phyloP scores from a whole-genome alignment of 2,329 filamentous ascomycete genomes.

The Cercospora brassicicola region DNA sequence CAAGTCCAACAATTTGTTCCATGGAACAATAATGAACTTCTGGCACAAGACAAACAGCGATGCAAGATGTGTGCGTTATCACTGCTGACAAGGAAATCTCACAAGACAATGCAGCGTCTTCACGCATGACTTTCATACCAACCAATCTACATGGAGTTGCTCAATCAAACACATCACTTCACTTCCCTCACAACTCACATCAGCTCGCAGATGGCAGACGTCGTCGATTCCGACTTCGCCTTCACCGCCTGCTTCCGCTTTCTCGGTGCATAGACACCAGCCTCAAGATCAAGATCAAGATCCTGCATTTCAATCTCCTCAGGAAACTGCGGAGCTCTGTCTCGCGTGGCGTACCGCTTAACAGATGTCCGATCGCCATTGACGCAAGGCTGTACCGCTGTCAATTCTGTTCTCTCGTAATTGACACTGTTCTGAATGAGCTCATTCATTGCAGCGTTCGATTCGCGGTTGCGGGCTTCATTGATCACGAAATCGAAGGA shows the following conservation, averaged over 20 bases:
- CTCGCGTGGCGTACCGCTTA: neutral
- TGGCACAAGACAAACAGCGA: neutral
- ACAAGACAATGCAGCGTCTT: neutral
- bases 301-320: conserved; percentile 1
- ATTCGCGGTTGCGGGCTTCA: conserved; percentile 8
- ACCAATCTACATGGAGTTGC: neutral
- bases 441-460: conserved; percentile 7
- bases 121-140: neutral
- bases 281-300: neutral
- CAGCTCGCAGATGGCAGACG: neutral
- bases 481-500: conserved; percentile 19
- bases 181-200: neutral
- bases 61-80: neutral
- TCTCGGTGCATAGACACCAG: neutral
- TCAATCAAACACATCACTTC: neutral
- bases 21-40: neutral
- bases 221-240: neutral
- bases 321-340: neutral
- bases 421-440: conserved; percentile 5
- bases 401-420: neutral
- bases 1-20: neutral
- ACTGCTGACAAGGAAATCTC: neutral
- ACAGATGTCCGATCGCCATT: neutral
- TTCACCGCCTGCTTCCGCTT: neutral
- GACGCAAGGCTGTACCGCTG: neutral